Conservation (phyloP, 441 rosid genomes). For the Croton setiger region DNA sequence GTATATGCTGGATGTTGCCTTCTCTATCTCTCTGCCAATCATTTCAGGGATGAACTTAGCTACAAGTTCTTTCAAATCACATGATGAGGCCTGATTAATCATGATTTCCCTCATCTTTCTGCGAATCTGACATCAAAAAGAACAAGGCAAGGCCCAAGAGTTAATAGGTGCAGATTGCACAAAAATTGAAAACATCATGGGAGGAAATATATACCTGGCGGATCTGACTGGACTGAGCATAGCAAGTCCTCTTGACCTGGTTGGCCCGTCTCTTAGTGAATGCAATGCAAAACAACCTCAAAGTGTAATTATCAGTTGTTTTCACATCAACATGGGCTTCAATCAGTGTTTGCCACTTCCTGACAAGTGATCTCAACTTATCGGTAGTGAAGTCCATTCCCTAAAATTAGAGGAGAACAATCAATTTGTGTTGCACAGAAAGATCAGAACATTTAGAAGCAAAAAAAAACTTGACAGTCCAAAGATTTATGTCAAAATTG, state of each 20-base stretch:
- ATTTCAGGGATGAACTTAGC: slow-evolving; percentile 58
- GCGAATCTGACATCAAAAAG: slow-evolving; percentile 40
- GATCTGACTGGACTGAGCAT: slow-evolving; percentile 81
- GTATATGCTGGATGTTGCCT: slow-evolving; percentile 55
- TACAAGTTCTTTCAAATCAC: slow-evolving; percentile 64
- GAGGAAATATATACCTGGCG: slow-evolving; percentile 43
- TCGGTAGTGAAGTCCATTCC: slow-evolving; percentile 70
- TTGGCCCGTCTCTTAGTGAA: slow-evolving; percentile 81
- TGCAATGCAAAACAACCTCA: slow-evolving; percentile 82
- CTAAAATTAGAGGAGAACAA: slow-evolving; percentile 25
- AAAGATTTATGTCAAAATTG: neutral
- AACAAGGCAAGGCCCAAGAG: neutral
- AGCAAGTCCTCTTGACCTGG: slow-evolving; percentile 84
- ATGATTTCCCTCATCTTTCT: slow-evolving; percentile 70
- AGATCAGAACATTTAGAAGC: neutral
- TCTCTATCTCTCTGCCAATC: slow-evolving; percentile 68
- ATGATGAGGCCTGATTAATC: slow-evolving; percentile 58
- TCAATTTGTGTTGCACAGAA: neutral
- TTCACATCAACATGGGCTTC: slow-evolving; percentile 93
- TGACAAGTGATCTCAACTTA: slow-evolving; percentile 76
- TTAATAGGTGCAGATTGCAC: neutral
- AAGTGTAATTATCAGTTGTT: slow-evolving; percentile 68
- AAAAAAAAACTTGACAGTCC: neutral
- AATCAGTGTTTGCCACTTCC: slow-evolving; percentile 80
- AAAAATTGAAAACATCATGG: too few relatives aligned